These are phyloP conservation scores for Millerozyma acaciae DNA, from an alignment of 805 yeast genomes.

Conservation along the genomic window DNA sequence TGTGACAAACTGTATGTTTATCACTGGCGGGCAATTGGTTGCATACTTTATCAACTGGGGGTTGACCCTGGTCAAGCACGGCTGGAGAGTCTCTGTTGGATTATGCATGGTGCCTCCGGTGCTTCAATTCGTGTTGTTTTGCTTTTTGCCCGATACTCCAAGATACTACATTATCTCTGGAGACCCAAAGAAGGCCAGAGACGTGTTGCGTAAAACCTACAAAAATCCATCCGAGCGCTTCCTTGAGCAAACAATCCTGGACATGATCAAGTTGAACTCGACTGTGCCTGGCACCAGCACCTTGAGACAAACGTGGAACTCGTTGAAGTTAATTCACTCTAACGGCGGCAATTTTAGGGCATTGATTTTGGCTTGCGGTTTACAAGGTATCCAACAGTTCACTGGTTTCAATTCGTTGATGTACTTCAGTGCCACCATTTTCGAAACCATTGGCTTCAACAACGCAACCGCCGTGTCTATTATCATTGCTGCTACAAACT, in stretches of 20 bases:
- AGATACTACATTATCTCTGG: slow-evolving; percentile 78
- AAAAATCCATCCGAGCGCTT: slow-evolving; percentile 57
- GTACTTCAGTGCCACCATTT: slow-evolving; percentile 93
- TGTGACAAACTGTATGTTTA: slow-evolving; percentile 80
- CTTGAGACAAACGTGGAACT: slow-evolving; percentile 51
- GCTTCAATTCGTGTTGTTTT: slow-evolving; percentile 68
- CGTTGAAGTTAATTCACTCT: slow-evolving; percentile 58
- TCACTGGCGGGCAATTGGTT: slow-evolving; percentile 92
- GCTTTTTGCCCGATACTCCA: slow-evolving; percentile 94
- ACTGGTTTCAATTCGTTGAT: slow-evolving; percentile 94
- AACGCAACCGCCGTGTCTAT: slow-evolving; percentile 93
- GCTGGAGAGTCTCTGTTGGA: slow-evolving; percentile 94
- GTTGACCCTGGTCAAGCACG: slow-evolving; percentile 63
- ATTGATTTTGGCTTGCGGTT: slow-evolving; percentile 81
- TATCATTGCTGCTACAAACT: slow-evolving; percentile 91
- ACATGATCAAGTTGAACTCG: slow-evolving; percentile 48
- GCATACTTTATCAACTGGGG: slow-evolving; percentile 96
- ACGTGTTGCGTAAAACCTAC: slow-evolving; percentile 63
- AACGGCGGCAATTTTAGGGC: slow-evolving; percentile 85
- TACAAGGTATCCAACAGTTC: slow-evolving; percentile 95
- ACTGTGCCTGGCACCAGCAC: slow-evolving; percentile 39
- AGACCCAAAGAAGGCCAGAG: slow-evolving; percentile 57
- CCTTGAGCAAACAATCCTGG: slow-evolving; percentile 64
- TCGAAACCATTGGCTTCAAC: slow-evolving; percentile 83
- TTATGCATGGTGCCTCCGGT: slow-evolving; percentile 84